phyloP scores from a whole-genome alignment of 192 early-diverging fungal genomes.

The Funneliformis geosporum region DNA sequence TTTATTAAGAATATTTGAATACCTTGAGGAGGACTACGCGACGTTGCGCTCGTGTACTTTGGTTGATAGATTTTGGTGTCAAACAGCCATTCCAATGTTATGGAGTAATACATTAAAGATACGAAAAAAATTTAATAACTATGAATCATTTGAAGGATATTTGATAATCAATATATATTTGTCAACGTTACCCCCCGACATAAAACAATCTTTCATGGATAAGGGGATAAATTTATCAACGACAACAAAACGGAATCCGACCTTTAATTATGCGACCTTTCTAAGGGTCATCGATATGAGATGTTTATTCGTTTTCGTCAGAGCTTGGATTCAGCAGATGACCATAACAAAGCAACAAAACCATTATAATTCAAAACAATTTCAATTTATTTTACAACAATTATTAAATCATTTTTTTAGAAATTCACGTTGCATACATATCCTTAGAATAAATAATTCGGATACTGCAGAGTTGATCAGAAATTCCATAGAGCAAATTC shows the following conservation, averaged over 20 bases:
- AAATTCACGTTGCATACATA: not conserved
- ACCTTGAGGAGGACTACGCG: not conserved
- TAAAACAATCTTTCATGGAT: not conserved
- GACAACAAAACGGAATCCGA: not conserved
- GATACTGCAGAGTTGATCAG: not conserved
- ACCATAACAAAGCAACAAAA: not conserved
- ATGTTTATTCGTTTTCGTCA: not conserved
- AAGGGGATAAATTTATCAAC: not conserved
- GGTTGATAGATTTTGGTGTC: not conserved
- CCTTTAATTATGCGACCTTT: not conserved
- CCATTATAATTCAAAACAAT: not conserved
- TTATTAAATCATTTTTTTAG: not conserved
- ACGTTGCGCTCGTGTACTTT: not conserved
- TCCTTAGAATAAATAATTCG: not conserved
- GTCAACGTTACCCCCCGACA: not conserved
- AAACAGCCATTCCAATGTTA: not conserved
- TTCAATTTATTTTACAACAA: not conserved
- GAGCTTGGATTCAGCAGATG: not conserved
- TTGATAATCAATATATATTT: not conserved
- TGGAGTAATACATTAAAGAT: not conserved
- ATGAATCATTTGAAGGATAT: not conserved
- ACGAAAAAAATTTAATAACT: not conserved
- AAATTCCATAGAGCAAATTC: not conserved
- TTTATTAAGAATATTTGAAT: not conserved
- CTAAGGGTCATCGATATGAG: not conserved